Evolutionary conservation across 371 early-diverging fungal species (phyloP).

Genomic region (Dentiscutata heterogama): DNA sequence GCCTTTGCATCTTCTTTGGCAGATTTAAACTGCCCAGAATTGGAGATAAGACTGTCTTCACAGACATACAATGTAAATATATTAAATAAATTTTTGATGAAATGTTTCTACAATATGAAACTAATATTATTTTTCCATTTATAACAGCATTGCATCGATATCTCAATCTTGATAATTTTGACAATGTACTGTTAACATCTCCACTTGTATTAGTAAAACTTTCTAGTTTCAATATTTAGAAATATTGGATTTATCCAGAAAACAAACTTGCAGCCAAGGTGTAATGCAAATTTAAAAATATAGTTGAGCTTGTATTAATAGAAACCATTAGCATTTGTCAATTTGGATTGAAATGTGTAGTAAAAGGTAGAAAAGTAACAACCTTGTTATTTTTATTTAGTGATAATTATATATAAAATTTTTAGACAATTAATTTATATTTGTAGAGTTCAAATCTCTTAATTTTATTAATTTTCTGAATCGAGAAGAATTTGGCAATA

Average conservation of each 20-base stretch:
- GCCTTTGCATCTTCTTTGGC: background rate
- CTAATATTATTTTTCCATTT: background rate
- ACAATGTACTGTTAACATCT: background rate
- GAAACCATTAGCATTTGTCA: background rate
- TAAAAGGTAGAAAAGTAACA: no score
- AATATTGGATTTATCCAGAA: background rate
- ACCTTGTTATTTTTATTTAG: no score
- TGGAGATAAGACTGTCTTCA: background rate
- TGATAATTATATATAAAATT: no score
- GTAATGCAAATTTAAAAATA: conserved; percentile 15
- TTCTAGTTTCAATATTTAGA: background rate
- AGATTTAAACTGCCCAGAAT: background rate
- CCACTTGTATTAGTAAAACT: conserved; percentile 1
- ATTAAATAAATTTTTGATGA: background rate
- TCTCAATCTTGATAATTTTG: background rate
- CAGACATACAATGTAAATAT: background rate
- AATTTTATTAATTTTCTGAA: no score
- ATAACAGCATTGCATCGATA: background rate
- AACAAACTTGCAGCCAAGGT: background rate
- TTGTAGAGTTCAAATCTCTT: no score
- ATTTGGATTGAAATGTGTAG: conserved; percentile 20
- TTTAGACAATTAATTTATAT: no score
- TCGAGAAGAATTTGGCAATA: no score
- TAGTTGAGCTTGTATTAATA: background rate
- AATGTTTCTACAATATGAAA: background rate